Percentiles rank a stretch among this genome's conserved stretches.
Evolutionary conservation across 495 filamentous ascomycete genomes (phyloP).

Genomic region (Sporormia fimetaria): DNA sequence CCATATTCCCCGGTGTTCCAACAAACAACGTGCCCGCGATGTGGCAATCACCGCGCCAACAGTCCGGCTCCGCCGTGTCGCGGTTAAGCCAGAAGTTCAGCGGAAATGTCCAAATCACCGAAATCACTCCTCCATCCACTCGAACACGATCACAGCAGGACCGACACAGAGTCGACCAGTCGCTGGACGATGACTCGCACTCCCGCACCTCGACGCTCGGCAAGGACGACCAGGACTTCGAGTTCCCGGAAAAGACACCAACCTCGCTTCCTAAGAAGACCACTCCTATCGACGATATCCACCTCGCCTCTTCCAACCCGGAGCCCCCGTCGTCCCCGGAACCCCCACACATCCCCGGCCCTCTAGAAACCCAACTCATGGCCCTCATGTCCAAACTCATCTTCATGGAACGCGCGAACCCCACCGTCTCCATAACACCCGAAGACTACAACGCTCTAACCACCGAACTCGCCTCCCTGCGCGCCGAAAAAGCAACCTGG

Average conservation of each 20-base stretch:
- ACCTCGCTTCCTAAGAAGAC: constrained; percentile 15
- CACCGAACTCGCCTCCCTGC: constrained; percentile 12
- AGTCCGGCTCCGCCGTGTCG: constrained; percentile 7
- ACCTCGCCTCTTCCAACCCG: not conserved
- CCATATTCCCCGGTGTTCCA: constrained; percentile 11
- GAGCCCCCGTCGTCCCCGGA: not conserved
- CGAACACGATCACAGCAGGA: constrained; percentile 4
- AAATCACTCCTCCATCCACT: constrained; percentile 8
- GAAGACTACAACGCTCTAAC: constrained; percentile 25
- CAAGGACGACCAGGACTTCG: constrained; percentile 21
- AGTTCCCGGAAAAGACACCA: constrained; percentile 26
- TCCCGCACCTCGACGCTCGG: constrained; percentile 21
- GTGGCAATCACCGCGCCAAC: constrained; percentile 11
- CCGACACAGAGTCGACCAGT: constrained; percentile 1
- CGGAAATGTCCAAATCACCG: constrained; percentile 1
- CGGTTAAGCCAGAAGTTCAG: constrained; percentile 19
- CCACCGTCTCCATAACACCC: constrained; percentile 22
- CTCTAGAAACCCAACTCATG: constrained; percentile 23
- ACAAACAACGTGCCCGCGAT: constrained; percentile 13
- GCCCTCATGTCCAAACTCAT: constrained; percentile 23
- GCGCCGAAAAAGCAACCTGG: constrained; percentile 25
- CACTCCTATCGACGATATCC: not conserved
- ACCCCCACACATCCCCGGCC: constrained; percentile 16
- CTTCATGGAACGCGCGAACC: constrained; percentile 26
- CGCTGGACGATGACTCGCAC: constrained; percentile 19